A percentile compares a stretch with the other conserved stretches of the same genome.
Evolutionary conservation across 805 yeast genomes (phyloP).

Genomic region (Ogataea kodamae): DNA sequence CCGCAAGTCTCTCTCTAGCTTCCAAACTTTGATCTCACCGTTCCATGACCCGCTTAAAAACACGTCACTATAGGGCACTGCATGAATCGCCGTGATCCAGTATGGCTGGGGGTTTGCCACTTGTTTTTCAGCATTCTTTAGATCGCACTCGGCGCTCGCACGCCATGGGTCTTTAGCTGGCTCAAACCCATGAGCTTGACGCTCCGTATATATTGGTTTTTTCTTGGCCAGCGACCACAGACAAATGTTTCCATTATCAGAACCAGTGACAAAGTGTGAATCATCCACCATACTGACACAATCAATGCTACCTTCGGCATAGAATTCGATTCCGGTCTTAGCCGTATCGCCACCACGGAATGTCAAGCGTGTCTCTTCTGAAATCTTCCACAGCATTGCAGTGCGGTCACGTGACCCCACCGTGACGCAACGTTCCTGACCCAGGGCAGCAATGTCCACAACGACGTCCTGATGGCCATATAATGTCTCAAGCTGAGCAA

Average conservation of each 20-base stretch:
- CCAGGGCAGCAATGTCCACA: conserved; percentile 73
- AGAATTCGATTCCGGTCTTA: conserved; percentile 35
- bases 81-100: conserved; percentile 78
- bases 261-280: conserved; percentile 88
- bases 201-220: conserved; percentile 69
- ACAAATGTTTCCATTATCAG: conserved; percentile 88
- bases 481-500: conserved; percentile 83
- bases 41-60: conserved; percentile 88
- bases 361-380: conserved; percentile 91
- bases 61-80: conserved; percentile 80
- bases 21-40: conserved; percentile 79
- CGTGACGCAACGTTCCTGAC: conserved; percentile 88
- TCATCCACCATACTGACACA: conserved; percentile 90
- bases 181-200: conserved; percentile 74
- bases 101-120: conserved; percentile 76
- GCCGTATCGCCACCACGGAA: conserved; percentile 82
- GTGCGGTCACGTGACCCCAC: conserved; percentile 95
- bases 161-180: conserved; percentile 42
- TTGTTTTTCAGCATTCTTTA: conserved; percentile 39
- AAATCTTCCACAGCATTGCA: conserved; percentile 93
- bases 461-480: conserved; percentile 96
- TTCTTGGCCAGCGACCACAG: conserved; percentile 90
- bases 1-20: conserved; percentile 60
- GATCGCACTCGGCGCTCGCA: conserved; percentile 49
- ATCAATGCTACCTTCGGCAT: conserved; percentile 84